A percentile compares a stretch with the other conserved stretches of the same genome.
phyloP scores from a whole-genome alignment of 495 filamentous ascomycete species.

The Letharia columbiana region DNA sequence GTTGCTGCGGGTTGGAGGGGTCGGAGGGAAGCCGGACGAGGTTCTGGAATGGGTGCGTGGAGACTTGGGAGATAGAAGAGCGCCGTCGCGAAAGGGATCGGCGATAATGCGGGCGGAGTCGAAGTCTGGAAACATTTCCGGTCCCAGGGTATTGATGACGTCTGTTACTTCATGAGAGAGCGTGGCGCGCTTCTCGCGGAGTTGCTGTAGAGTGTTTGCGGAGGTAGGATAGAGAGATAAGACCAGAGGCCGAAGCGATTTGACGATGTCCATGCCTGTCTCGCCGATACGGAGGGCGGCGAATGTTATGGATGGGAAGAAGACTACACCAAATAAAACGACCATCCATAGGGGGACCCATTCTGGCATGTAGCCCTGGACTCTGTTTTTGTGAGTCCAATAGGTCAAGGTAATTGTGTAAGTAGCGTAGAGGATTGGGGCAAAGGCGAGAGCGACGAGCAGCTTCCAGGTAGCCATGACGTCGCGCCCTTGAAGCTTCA shows the following conservation, averaged over 20 bases:
- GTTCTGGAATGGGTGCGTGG: constrained; percentile 22
- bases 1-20: constrained; percentile 10
- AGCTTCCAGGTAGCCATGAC: constrained; percentile 99
- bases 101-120: constrained; percentile 71
- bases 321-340: constrained; percentile 57
- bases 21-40: constrained; percentile 15
- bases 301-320: constrained; percentile 86
- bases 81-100: constrained; percentile 46
- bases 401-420: constrained; percentile 67
- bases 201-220: constrained; percentile 71
- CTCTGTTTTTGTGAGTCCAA: constrained; percentile 71
- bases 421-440: constrained; percentile 73
- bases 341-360: constrained; percentile 77
- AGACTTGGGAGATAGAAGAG: constrained; percentile 23
- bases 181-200: constrained; percentile 62
- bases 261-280: constrained; percentile 95
- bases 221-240: constrained; percentile 79
- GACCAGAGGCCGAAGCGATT: constrained; percentile 85
- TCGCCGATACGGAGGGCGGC: constrained; percentile 93
- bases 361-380: constrained; percentile 68
- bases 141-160: constrained; percentile 88
- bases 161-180: constrained; percentile 79
- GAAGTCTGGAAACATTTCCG: constrained; percentile 96
- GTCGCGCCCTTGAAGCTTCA: constrained; percentile 89
- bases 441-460: constrained; percentile 80